Base-by-base conservation (phyloP, 495 filamentous ascomycete species). In the Beverwykella pulmonaria region DNA sequence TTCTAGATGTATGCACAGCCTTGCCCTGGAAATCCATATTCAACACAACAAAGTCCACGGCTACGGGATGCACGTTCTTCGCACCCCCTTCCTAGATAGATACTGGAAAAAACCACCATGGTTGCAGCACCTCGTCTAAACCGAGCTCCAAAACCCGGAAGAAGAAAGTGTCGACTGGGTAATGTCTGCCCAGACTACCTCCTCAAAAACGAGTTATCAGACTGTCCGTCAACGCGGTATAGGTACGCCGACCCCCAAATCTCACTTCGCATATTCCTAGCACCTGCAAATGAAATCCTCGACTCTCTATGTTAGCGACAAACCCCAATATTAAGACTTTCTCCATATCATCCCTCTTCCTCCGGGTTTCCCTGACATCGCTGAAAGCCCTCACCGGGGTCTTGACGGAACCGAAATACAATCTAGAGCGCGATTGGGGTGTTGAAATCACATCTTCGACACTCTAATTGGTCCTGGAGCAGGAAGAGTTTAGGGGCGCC, bases 211-310 rank as follows among this genome's bases (percentile, higher is more conserved):
- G 5, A 30, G 20, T 19, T 36, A 17, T 20, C 29, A 19, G 5
- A 30, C 41, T 53, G 53, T 30, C 17, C n/a, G 14, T 30, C 29
- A 29, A 50, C 34, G 22, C 52, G 17, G 23, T 50, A 41, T 58
- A 82, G 80, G 63, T 82, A 77, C 77, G 67, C 76, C 32, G 81
- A 81, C 55, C 78, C 78, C 54, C 76, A 80, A 59, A 72, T 76
- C 12, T 74, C 81, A 55, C 63, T 82, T 61, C 64, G 81, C 17
- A 83, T 81, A 47, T 83, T 82, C 65, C 77, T 81, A 29, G 79
- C 81, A 1, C 80, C 81, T 0, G 41, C 70, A 19, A 74, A 77
- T 27, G 48, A 53, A 20, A 12, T 39, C 30, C 75, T 80, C 61
- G 56, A 69, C 17, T 70, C 78, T 47, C 75, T 80, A 63, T 82